Percentiles rank a stretch among this genome's conserved stretches.
These are phyloP conservation scores for Dioszegia aurantiaca DNA, from an alignment of 768 basidiomycete genomes.

Conservation along the genomic window DNA sequence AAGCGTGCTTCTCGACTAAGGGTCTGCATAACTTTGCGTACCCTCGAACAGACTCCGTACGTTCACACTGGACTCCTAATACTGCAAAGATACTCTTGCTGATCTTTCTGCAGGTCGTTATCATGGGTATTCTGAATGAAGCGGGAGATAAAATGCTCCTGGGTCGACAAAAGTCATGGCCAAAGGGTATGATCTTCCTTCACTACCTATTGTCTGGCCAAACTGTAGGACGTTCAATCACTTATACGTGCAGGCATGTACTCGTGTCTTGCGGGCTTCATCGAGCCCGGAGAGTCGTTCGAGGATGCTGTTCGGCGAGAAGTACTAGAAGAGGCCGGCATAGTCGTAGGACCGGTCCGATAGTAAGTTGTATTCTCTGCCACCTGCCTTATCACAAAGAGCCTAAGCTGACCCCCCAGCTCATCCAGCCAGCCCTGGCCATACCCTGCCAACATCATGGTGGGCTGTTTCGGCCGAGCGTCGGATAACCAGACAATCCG, in stretches of 20 bases:
- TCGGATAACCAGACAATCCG: slow-evolving; percentile 64
- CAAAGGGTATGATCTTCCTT: slow-evolving; percentile 36
- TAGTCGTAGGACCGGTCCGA: slow-evolving; percentile 74
- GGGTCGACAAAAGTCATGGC: slow-evolving; percentile 65
- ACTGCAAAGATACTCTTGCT: background rate
- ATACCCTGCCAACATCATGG: slow-evolving; percentile 84
- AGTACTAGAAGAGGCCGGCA: slow-evolving; percentile 93
- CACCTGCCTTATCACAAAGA: background rate
- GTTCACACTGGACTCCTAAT: slow-evolving; percentile 10
- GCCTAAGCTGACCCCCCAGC: slow-evolving; percentile 17
- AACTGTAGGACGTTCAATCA: no score
- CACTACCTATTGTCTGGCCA: no score
- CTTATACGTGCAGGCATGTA: slow-evolving; percentile 56
- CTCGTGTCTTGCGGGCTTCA: slow-evolving; percentile 87
- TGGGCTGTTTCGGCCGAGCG: slow-evolving; percentile 80
- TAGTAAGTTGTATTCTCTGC: slow-evolving; percentile 56
- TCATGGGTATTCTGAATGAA: slow-evolving; percentile 80
- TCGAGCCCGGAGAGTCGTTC: slow-evolving; percentile 89
- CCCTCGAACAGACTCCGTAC: slow-evolving; percentile 50
- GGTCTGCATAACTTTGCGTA: slow-evolving; percentile 78
- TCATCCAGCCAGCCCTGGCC: slow-evolving; percentile 62
- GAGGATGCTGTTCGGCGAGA: slow-evolving; percentile 91
- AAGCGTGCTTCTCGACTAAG: slow-evolving; percentile 57
- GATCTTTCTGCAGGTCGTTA: slow-evolving; percentile 64
- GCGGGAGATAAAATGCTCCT: slow-evolving; percentile 78